Conservation (phyloP, 148 eudicot genomes). For the Diospyros lotus region DNA sequence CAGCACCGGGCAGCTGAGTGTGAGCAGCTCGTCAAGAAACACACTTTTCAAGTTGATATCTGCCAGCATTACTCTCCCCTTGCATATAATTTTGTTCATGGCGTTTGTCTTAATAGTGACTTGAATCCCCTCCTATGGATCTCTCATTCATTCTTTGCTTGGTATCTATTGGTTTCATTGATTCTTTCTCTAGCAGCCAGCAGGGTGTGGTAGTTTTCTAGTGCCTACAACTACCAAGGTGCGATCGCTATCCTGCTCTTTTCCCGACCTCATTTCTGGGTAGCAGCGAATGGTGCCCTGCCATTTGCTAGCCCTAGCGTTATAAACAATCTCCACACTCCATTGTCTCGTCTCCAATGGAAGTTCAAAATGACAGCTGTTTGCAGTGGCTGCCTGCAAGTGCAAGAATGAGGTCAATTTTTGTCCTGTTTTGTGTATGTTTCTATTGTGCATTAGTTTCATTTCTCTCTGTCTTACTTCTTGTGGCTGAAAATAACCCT, state of each 20-base stretch:
- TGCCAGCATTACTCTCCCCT: conserved; percentile 2
- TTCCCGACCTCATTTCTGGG: not conserved
- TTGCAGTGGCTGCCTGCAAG: not conserved
- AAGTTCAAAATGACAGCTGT: not conserved
- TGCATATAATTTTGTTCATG: conserved; percentile 5
- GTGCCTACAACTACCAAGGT: not conserved
- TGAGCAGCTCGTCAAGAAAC: conserved; percentile 44
- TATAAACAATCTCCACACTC: not conserved
- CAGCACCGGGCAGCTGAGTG: conserved; percentile 58
- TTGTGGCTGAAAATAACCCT: not conserved
- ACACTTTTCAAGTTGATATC: conserved; percentile 16
- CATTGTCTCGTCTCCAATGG: not conserved
- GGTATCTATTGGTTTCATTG: conserved; percentile 10
- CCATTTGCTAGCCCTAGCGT: not conserved
- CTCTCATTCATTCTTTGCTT: conserved; percentile 12
- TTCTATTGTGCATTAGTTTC: not conserved
- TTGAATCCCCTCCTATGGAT: not conserved
- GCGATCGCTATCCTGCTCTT: too few relatives aligned
- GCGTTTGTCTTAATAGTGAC: conserved; percentile 8
- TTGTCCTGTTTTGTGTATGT: not conserved
- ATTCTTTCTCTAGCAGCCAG: conserved; percentile 10
- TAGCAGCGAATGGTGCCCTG: not conserved
- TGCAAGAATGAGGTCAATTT: not conserved
- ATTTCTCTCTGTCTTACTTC: not conserved
- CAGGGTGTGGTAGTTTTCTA: conserved; percentile 1